Percentiles rank a stretch among this genome's conserved stretches.
phyloP scores from a whole-genome alignment of 208 protist species.

The Angomonas ambiguus region DNA sequence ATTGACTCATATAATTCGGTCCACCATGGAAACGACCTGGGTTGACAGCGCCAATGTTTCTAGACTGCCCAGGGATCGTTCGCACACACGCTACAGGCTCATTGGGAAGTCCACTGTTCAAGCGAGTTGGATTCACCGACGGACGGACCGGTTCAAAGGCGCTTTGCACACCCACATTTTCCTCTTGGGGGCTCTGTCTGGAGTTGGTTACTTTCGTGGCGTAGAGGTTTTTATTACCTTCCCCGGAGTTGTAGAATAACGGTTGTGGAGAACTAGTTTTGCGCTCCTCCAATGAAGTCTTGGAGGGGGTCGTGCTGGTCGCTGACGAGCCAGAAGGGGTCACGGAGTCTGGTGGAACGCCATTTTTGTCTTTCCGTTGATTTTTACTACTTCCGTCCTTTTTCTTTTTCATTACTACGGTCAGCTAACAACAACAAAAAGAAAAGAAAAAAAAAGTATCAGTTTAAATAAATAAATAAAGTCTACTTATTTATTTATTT shows the following conservation, averaged over 20 bases:
- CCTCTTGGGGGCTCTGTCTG: background rate
- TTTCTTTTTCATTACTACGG: background rate
- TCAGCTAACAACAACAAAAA: background rate
- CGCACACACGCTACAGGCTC: conserved; percentile 4
- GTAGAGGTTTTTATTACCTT: background rate
- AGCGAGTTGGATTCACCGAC: background rate
- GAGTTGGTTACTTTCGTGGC: background rate
- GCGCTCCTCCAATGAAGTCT: too few relatives aligned
- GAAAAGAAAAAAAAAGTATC: background rate
- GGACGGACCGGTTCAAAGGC: conserved; percentile 5
- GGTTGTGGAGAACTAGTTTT: too few relatives aligned
- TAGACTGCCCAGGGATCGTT: background rate
- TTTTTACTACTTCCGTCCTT: too few relatives aligned
- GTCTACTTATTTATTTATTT: too few relatives aligned
- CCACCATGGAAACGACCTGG: conserved; percentile 17
- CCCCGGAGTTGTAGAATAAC: background rate
- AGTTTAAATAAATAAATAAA: too few relatives aligned
- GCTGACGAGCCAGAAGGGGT: too few relatives aligned
- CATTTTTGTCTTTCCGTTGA: too few relatives aligned
- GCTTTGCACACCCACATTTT: conserved; percentile 4
- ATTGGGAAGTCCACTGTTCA: conserved; percentile 24
- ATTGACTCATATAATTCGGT: too few relatives aligned
- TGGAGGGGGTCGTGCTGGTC: too few relatives aligned
- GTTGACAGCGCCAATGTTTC: conserved; percentile 10
- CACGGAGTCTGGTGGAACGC: too few relatives aligned